Percentiles rank a stretch among this genome's conserved stretches.
Evolutionary conservation across 495 filamentous ascomycete species (phyloP).

Genomic region (Bacidia gigantensis): DNA sequence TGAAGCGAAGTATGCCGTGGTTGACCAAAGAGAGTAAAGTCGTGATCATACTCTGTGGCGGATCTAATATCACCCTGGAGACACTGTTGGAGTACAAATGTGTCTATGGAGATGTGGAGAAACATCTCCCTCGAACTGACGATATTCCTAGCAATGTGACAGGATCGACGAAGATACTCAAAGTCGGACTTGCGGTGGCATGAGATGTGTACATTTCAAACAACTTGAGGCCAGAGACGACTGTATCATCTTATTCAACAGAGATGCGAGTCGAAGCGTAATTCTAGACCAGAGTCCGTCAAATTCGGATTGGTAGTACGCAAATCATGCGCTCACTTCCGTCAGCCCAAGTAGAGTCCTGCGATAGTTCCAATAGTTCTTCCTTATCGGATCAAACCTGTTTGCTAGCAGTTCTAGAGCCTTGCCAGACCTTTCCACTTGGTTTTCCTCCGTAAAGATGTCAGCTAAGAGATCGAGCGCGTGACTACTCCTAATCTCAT

Average conservation of each 20-base stretch:
- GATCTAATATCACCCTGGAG: slow-evolving; percentile 57
- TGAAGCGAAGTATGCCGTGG: slow-evolving; percentile 45
- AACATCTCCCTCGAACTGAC: slow-evolving; percentile 1
- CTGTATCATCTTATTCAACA: no score
- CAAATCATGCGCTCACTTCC: neutral
- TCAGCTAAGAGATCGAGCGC: slow-evolving; percentile 86
- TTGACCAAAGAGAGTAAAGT: slow-evolving; percentile 50
- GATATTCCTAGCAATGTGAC: slow-evolving; percentile 8
- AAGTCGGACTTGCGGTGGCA: neutral
- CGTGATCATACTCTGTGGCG: slow-evolving; percentile 79
- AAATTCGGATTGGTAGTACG: no score
- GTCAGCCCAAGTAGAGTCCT: slow-evolving; percentile 31
- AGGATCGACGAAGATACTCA: neutral
- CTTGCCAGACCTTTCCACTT: slow-evolving; percentile 43
- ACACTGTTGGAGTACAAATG: slow-evolving; percentile 49
- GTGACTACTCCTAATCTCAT: slow-evolving; percentile 56
- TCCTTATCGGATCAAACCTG: slow-evolving; percentile 81
- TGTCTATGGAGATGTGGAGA: slow-evolving; percentile 30
- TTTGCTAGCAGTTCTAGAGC: slow-evolving; percentile 61
- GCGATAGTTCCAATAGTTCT: slow-evolving; percentile 84
- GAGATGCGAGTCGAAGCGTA: no score
- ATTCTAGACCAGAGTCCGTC: no score
- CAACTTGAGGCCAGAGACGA: no score
- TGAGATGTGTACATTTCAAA: no score
- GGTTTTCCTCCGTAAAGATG: slow-evolving; percentile 50